Evolutionary conservation across 257 asterid genomes (phyloP).

Genomic region (Jacaranda mimosifolia): DNA sequence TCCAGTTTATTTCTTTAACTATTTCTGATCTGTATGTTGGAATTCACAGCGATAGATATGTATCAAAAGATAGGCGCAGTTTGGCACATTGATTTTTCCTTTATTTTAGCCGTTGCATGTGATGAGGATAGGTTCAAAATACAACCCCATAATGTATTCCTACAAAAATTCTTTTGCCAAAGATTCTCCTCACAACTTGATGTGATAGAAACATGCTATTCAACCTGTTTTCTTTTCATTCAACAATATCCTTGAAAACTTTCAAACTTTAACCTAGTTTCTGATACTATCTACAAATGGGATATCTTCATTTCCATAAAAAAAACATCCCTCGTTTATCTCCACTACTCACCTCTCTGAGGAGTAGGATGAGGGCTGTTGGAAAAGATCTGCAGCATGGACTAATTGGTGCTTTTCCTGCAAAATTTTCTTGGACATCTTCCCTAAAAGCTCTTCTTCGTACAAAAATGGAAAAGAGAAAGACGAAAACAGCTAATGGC

Average conservation of each 20-base stretch:
- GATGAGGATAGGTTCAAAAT: too few relatives aligned
- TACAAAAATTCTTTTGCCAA: neutral
- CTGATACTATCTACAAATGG: constrained; percentile 9
- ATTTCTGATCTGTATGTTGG: too few relatives aligned
- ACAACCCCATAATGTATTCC: too few relatives aligned
- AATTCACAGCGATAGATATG: too few relatives aligned
- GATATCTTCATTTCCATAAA: neutral
- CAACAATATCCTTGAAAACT: constrained; percentile 1
- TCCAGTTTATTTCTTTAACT: too few relatives aligned
- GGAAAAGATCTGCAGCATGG: constrained; percentile 40
- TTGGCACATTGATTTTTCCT: too few relatives aligned
- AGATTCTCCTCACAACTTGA: constrained; percentile 32
- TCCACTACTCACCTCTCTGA: constrained; percentile 22
- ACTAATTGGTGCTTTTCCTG: constrained; percentile 35
- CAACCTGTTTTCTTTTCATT: constrained; percentile 21
- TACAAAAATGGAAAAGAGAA: neutral
- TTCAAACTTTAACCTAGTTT: neutral
- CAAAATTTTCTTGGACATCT: constrained; percentile 39
- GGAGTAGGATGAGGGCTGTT: constrained; percentile 48
- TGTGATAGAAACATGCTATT: constrained; percentile 17
- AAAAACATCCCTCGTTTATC: constrained; percentile 12
- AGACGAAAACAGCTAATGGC: too few relatives aligned
- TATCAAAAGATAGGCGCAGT: too few relatives aligned
- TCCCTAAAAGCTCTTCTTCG: constrained; percentile 32
- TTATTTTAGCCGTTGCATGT: neutral